phyloP scores from a whole-genome alignment of 306 rosid species.

The Fragaria ananassa region DNA sequence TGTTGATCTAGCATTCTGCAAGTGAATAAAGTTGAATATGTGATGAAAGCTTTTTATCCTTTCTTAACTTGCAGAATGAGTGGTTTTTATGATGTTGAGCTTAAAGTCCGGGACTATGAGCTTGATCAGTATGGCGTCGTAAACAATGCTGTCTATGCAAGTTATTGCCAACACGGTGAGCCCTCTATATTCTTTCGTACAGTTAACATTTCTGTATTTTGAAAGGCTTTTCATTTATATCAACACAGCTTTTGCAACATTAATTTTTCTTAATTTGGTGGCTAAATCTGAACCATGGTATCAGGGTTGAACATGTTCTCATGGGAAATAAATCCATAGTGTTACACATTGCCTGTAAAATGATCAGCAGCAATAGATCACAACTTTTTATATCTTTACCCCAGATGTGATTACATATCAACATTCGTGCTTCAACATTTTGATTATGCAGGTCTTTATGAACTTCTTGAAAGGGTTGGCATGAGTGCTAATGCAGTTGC shows the following conservation, averaged over 20 bases:
- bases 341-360: not conserved
- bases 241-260: not conserved
- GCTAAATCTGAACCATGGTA: not conserved
- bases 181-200: conserved; percentile 9
- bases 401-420: not conserved
- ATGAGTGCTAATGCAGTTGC: conserved; percentile 62
- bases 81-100: conserved; percentile 53
- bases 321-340: not conserved
- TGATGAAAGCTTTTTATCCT: not conserved
- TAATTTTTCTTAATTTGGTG: not conserved
- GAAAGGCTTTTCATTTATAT: not conserved
- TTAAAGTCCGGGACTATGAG: conserved; percentile 87
- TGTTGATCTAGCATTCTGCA: not conserved
- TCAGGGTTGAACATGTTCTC: not conserved
- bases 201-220: not conserved
- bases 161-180: conserved; percentile 90
- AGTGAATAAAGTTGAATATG: not conserved
- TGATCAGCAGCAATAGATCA: not conserved
- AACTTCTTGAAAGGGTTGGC: conserved; percentile 59
- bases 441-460: conserved; percentile 70
- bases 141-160: conserved; percentile 84
- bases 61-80: conserved; percentile 57
- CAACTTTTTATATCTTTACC: not conserved
- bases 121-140: conserved; percentile 96
- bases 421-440: conserved; percentile 22